Conservation (phyloP, 345 rosid species). For the Lumnitzera littorea region DNA sequence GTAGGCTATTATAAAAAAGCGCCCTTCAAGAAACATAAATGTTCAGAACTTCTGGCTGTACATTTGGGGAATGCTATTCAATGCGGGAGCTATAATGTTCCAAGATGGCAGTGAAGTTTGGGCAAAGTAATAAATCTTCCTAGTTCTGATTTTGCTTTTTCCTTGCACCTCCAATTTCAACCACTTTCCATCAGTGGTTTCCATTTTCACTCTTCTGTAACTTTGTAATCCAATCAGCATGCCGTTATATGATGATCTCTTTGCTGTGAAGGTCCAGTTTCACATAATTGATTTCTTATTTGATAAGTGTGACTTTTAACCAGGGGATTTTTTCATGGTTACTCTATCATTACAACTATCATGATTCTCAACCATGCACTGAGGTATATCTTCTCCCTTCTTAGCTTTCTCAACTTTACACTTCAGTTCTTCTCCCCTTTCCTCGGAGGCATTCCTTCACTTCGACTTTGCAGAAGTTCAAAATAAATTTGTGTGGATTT, state of each 20-base stretch:
- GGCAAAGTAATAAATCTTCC: conserved; percentile 52
- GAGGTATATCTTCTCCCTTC: conserved; percentile 43
- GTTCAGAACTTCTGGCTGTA: conserved; percentile 97
- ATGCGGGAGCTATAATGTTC: conserved; percentile 76
- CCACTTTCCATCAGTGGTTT: no score
- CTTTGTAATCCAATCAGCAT: no score
- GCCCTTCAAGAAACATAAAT: conserved; percentile 89
- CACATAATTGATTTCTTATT: conserved; percentile 1
- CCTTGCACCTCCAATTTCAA: no score
- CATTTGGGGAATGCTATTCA: conserved; percentile 91
- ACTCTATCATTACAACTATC: conserved; percentile 66
- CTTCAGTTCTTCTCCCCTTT: conserved; percentile 14
- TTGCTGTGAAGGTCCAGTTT: not conserved
- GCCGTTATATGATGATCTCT: no score
- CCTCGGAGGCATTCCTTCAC: not conserved
- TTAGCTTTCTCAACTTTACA: conserved; percentile 5
- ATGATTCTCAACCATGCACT: conserved; percentile 98
- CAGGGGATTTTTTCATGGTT: conserved; percentile 99
- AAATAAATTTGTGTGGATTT: conserved; percentile 12
- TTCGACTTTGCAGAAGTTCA: not conserved
- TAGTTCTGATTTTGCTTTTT: not conserved
- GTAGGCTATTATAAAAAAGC: conserved; percentile 91
- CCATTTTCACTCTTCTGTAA: no score
- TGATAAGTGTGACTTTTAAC: conserved; percentile 2
- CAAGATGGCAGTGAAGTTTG: conserved; percentile 91